Evolutionary conservation across 2,329 filamentous ascomycete genomes (phyloP).

Genomic region (Diaporthe aspalathi): DNA sequence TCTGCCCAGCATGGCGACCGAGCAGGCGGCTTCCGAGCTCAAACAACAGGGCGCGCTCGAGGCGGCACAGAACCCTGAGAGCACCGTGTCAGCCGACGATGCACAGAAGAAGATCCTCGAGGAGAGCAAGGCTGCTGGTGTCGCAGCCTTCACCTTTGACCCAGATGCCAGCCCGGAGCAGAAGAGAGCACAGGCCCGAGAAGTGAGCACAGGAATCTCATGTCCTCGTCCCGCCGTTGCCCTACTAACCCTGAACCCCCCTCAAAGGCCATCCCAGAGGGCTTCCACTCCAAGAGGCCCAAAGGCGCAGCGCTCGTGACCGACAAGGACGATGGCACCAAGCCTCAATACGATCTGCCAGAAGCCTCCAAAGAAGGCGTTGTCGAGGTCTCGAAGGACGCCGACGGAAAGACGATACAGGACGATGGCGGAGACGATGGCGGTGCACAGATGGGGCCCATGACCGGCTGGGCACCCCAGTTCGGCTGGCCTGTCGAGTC

Average conservation of each 20-base stretch:
- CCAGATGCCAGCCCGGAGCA: constrained; percentile 85
- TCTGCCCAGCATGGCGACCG: constrained; percentile 47
- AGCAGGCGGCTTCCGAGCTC: constrained; percentile 65
- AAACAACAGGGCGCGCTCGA: constrained; percentile 86
- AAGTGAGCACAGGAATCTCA: constrained; percentile 68
- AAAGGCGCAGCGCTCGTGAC: constrained; percentile 79
- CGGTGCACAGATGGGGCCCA: constrained; percentile 63
- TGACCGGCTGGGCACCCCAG: constrained; percentile 88
- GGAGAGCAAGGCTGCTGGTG: constrained; percentile 82
- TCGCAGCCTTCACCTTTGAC: constrained; percentile 86
- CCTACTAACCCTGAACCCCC: neutral
- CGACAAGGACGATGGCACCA: constrained; percentile 79
- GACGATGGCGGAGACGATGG: constrained; percentile 67
- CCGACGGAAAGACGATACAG: constrained; percentile 59
- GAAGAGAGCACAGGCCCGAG: constrained; percentile 83
- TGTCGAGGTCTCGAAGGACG: constrained; percentile 64
- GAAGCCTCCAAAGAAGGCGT: constrained; percentile 77
- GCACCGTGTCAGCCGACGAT: constrained; percentile 73
- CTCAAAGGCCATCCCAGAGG: constrained; percentile 69
- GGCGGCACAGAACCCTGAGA: constrained; percentile 78
- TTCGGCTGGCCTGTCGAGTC: constrained; percentile 78
- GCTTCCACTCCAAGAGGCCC: constrained; percentile 70
- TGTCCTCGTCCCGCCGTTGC: neutral
- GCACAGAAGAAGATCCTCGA: constrained; percentile 80
- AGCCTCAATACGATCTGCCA: constrained; percentile 80